A percentile compares a stretch with the other conserved stretches of the same genome.
Evolutionary conservation across 2,329 filamentous ascomycete species (phyloP).

Genomic region (Epichloe scottii): DNA sequence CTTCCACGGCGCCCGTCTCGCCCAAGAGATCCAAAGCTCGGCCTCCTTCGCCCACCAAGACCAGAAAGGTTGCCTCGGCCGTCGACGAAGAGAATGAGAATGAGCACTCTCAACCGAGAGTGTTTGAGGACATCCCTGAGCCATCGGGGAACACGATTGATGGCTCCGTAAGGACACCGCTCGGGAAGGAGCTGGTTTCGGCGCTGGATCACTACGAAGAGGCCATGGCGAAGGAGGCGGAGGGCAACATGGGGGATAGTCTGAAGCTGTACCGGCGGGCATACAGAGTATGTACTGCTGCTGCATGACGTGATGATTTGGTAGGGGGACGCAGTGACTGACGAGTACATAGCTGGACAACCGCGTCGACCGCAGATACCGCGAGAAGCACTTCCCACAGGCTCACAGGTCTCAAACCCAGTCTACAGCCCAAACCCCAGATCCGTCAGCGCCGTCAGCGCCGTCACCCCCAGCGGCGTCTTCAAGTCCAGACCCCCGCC

Average conservation of each 20-base stretch:
- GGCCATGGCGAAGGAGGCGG: constrained; percentile 76
- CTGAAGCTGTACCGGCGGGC: constrained; percentile 79
- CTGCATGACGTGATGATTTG: background rate
- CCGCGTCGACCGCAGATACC: constrained; percentile 73
- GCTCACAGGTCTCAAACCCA: constrained; percentile 23
- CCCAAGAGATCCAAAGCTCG: background rate
- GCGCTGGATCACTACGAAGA: constrained; percentile 88
- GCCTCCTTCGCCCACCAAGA: background rate
- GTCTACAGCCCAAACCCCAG: constrained; percentile 27
- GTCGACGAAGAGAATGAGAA: constrained; percentile 6
- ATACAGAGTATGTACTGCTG: constrained; percentile 49
- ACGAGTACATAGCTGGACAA: constrained; percentile 54
- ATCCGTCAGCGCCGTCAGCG: constrained; percentile 9
- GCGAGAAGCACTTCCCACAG: constrained; percentile 74
- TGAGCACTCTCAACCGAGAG: constrained; percentile 4
- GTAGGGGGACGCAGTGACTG: no score
- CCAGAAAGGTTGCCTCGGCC: background rate
- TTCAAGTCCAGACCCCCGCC: constrained; percentile 7
- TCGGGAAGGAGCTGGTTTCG: constrained; percentile 45
- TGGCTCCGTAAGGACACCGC: constrained; percentile 5
- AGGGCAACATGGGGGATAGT: constrained; percentile 81
- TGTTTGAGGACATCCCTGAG: constrained; percentile 9
- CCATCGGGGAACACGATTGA: constrained; percentile 8
- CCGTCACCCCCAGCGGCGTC: background rate
- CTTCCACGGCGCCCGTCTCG: background rate